A percentile compares a stretch with the other conserved stretches of the same genome.
phyloP scores from a whole-genome alignment of 1,284 basidiomycete species.

The Apiotrichum montevideense region DNA sequence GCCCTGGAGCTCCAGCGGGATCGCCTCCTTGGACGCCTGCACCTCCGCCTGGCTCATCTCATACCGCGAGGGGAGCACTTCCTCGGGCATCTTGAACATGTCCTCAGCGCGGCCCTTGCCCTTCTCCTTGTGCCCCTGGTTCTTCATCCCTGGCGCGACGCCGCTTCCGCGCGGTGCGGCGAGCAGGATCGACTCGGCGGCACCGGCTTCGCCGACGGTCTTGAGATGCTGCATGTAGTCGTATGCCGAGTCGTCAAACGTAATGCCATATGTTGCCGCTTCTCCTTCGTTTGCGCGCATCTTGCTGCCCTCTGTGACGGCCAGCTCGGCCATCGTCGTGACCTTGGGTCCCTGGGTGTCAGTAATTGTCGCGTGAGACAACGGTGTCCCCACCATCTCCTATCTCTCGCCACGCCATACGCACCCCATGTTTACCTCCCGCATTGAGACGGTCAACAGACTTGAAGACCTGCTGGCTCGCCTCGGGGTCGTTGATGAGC shows the following conservation, averaged over 20 bases:
- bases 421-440: slow-evolving; percentile 54
- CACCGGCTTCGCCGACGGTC: slow-evolving; percentile 66
- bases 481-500: slow-evolving; percentile 87
- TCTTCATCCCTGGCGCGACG: slow-evolving; percentile 38
- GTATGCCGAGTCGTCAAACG: slow-evolving; percentile 96
- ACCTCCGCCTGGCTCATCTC: slow-evolving; percentile 62
- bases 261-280: slow-evolving; percentile 83
- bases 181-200: slow-evolving; percentile 52
- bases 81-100: slow-evolving; percentile 55
- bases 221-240: slow-evolving; percentile 98
- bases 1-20: slow-evolving; percentile 77
- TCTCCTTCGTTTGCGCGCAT: slow-evolving; percentile 60
- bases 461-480: slow-evolving; percentile 81
- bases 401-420: slow-evolving; percentile 7
- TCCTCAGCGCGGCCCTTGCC: slow-evolving; percentile 37
- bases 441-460: slow-evolving; percentile 65
- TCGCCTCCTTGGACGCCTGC: slow-evolving; percentile 60
- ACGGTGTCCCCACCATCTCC: neutral
- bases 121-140: slow-evolving; percentile 22
- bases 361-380: neutral
- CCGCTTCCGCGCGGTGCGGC: slow-evolving; percentile 57
- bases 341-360: neutral
- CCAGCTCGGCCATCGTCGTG: slow-evolving; percentile 53
- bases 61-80: slow-evolving; percentile 62
- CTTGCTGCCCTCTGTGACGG: slow-evolving; percentile 31